Evolutionary conservation across 371 early-diverging fungal species (phyloP).

Genomic region (Apophysomyces elegans): DNA sequence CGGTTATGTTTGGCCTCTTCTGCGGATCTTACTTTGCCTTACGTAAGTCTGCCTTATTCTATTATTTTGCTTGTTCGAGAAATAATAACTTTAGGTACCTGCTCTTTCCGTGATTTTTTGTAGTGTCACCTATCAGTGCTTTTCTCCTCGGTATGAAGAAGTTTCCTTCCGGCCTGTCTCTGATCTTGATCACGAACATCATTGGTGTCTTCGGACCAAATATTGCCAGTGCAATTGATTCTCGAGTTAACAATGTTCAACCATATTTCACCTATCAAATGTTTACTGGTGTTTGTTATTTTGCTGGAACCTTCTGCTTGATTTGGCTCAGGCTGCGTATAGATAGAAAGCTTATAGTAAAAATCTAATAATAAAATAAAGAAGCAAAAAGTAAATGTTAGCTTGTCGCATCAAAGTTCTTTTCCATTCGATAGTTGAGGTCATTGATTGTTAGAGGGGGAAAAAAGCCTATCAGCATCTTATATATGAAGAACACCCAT

Average conservation of each 20-base stretch:
- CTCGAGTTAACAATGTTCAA: slow-evolving; percentile 13
- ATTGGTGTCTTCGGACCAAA: slow-evolving; percentile 36
- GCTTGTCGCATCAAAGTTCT: too few species aligned
- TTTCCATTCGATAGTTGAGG: too few species aligned
- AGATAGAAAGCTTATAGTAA: slow-evolving; percentile 23
- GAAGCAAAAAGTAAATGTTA: too few species aligned
- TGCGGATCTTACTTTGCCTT: slow-evolving; percentile 45
- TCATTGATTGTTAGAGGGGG: too few species aligned
- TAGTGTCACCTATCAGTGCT: slow-evolving; percentile 44
- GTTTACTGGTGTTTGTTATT: slow-evolving; percentile 37
- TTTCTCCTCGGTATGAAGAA: slow-evolving; percentile 37
- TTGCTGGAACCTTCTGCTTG: slow-evolving; percentile 31
- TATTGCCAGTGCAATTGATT: slow-evolving; percentile 46
- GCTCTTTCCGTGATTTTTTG: neutral
- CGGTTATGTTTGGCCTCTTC: slow-evolving; percentile 44
- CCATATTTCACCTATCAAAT: slow-evolving; percentile 41
- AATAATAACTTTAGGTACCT: too few species aligned
- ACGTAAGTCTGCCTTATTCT: slow-evolving; percentile 16
- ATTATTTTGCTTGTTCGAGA: neutral
- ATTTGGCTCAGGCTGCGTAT: slow-evolving; percentile 31
- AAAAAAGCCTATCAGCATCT: too few species aligned
- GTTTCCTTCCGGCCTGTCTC: slow-evolving; percentile 42
- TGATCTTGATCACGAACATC: slow-evolving; percentile 34
- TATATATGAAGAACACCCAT: too few species aligned
- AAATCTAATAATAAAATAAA: slow-evolving; percentile 13